A percentile compares a stretch with the other conserved stretches of the same genome.
phyloP scores from a whole-genome alignment of 2,329 filamentous ascomycete species.

The Hypocrella siamensis region DNA sequence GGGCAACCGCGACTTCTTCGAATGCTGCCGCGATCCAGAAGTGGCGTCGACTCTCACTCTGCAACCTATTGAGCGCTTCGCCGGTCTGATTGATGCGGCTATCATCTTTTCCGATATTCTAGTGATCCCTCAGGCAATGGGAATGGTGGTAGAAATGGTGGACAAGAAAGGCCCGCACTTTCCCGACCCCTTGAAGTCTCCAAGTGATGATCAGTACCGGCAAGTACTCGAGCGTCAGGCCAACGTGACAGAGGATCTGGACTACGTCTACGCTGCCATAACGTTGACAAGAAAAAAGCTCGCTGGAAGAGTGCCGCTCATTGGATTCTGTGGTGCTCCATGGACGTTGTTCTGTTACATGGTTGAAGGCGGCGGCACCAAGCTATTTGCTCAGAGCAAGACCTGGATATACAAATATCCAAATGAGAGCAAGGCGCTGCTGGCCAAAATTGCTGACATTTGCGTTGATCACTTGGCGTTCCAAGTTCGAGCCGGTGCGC shows the following conservation, averaged over 20 bases:
- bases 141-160: slow-evolving; percentile 97
- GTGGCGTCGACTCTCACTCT: slow-evolving; percentile 86
- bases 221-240: slow-evolving; percentile 62
- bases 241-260: slow-evolving; percentile 71
- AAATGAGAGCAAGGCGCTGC: slow-evolving; percentile 60
- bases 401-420: slow-evolving; percentile 92
- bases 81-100: slow-evolving; percentile 80
- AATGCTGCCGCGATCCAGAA: slow-evolving; percentile 87
- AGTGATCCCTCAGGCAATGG: slow-evolving; percentile 93
- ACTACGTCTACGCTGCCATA: slow-evolving; percentile 93
- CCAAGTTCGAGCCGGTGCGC: slow-evolving; percentile 85
- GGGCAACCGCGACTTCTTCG: slow-evolving; percentile 84
- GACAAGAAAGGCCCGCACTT: slow-evolving; percentile 96
- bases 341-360: slow-evolving; percentile 98
- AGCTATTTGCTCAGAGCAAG: slow-evolving; percentile 87
- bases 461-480: slow-evolving; percentile 89
- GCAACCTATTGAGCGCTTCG: slow-evolving; percentile 85
- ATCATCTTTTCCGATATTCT: slow-evolving; percentile 99
- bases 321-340: slow-evolving; percentile 91
- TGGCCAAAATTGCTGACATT: slow-evolving; percentile 85
- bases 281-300: slow-evolving; percentile 82
- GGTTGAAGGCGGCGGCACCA: slow-evolving; percentile 93
- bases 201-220: slow-evolving; percentile 69
- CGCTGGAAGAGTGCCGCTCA: slow-evolving; percentile 74
- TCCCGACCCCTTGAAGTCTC: slow-evolving; percentile 64